Evolutionary conservation across 2,329 filamentous ascomycete genomes (phyloP), one percentile per base, ranked within the genome.

Genomic region (Rugonectria rugulosa): DNA sequence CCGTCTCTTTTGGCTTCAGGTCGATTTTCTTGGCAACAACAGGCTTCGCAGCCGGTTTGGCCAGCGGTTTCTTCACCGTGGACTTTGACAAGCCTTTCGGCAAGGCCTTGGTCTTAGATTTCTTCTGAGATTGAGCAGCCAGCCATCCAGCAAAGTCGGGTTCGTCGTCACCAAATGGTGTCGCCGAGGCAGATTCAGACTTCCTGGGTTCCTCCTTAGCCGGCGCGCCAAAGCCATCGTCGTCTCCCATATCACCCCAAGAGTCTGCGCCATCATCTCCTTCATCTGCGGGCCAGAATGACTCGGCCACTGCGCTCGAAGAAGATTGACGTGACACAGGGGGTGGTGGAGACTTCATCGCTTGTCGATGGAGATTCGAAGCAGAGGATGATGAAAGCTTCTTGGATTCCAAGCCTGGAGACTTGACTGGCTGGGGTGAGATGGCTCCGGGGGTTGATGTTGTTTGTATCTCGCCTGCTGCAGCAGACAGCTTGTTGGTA

Each of bases 111-210:
- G 69, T 47, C 55, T 71, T 70, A 10, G 81, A 81, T 77, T 96
- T 97, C 60, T 89, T 85, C 60, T 88, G 83, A 6, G 89, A 86
- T 71, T 97, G 92, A 11, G 93, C 92, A 11, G 91, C 92, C 19
- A 98, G 75, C 93, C 95, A 98, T 5, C 92, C 93, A 5, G 92
- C 94, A 73, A 99, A 98, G 72, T 98, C 95, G 0, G 94, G 94
- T 72, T 99, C 94, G 21, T 90, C 87, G 64, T 97, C 92, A 56
- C 94, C 91, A 61, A 89, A 94, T 0, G 88, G 81, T 6, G 81
- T 76, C 24, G 74, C 66, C 6, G 70, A 71, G 7, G 67, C 69
- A 34, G 69, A 62, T 15, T 72, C 66, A 14, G 75, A 64, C 24
- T 78, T 67, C 43, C 71, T 70, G 3, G 55, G 56, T 19, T 55